Percentiles rank a stretch among this genome's conserved stretches.
Evolutionary conservation across 2,329 filamentous ascomycete species (phyloP).

Genomic region (Neoscytalidium dimidiatum): DNA sequence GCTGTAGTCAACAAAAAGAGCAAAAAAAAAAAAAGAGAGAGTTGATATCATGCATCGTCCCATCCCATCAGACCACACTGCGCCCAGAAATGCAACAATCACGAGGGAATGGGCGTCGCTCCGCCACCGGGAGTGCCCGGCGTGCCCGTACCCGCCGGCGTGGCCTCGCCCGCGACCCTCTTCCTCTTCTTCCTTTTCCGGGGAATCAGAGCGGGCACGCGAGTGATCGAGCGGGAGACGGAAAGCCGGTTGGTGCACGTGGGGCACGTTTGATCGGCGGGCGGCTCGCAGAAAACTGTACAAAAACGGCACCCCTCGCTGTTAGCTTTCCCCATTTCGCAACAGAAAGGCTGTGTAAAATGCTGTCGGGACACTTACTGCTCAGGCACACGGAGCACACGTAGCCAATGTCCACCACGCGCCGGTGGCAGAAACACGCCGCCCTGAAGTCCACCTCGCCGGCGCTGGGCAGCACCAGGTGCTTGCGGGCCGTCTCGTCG

Average conservation of each 20-base stretch:
- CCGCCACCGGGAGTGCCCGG: slow-evolving; percentile 32
- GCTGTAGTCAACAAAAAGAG: not conserved
- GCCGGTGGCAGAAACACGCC: slow-evolving; percentile 96
- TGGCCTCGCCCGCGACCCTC: slow-evolving; percentile 33
- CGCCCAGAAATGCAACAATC: not conserved
- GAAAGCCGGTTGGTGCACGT: slow-evolving; percentile 43
- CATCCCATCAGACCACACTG: not conserved
- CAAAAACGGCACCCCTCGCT: not conserved
- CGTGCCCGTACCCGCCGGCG: slow-evolving; percentile 16
- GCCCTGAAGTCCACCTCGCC: slow-evolving; percentile 93
- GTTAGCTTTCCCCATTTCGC: not conserved
- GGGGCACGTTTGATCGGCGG: slow-evolving; percentile 37
- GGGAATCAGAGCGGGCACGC: slow-evolving; percentile 37
- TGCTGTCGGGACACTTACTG: slow-evolving; percentile 51
- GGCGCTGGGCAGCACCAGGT: slow-evolving; percentile 76
- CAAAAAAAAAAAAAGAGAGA: too few relatives aligned
- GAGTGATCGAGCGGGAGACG: slow-evolving; percentile 34
- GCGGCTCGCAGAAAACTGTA: slow-evolving; percentile 42
- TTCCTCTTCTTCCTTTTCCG: slow-evolving; percentile 41
- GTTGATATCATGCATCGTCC: not conserved
- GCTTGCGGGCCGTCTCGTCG: slow-evolving; percentile 63
- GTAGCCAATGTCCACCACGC: slow-evolving; percentile 87
- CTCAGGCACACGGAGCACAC: slow-evolving; percentile 96
- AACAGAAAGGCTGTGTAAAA: not conserved
- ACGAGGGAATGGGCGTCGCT: slow-evolving; percentile 16